Conservation (phyloP, 1,284 basidiomycete species). For the Cutaneotrichosporon arboriforme region DNA sequence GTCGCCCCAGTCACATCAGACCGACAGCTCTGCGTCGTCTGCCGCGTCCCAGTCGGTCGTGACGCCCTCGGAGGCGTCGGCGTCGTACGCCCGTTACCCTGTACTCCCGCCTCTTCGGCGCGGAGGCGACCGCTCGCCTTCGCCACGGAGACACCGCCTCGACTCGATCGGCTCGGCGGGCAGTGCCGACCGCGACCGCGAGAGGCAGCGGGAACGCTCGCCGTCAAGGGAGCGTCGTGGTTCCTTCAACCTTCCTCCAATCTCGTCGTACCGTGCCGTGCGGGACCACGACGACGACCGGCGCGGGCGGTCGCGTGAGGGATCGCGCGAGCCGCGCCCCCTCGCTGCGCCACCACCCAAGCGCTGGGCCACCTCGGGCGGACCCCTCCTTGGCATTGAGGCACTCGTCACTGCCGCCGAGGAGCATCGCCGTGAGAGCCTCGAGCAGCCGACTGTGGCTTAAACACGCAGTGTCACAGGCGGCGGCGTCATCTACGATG, state of each 20-base stretch:
- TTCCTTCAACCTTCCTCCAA: background rate
- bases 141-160: slow-evolving; percentile 1
- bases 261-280: background rate
- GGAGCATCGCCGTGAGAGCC: slow-evolving; percentile 25
- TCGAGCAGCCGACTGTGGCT: slow-evolving; percentile 12
- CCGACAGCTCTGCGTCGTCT: slow-evolving; percentile 5
- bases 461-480: no score
- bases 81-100: slow-evolving; percentile 17
- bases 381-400: slow-evolving; percentile 32
- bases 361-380: slow-evolving; percentile 10
- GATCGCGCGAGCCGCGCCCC: slow-evolving; percentile 9
- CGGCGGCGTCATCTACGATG: no score
- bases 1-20: background rate
- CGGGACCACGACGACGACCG: slow-evolving; percentile 1
- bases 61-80: slow-evolving; percentile 9
- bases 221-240: background rate
- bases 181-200: slow-evolving; percentile 8
- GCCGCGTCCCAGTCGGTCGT: slow-evolving; percentile 6
- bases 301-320: background rate
- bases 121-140: slow-evolving; percentile 15
- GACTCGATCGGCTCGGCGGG: slow-evolving; percentile 2
- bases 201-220: background rate
- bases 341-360: slow-evolving; percentile 6
- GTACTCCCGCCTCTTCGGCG: slow-evolving; percentile 25
- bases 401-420: slow-evolving; percentile 43